Evolutionary conservation across 306 rosid species (phyloP), one percentile per base, ranked within the genome.

Genomic region (Malus fusca): DNA sequence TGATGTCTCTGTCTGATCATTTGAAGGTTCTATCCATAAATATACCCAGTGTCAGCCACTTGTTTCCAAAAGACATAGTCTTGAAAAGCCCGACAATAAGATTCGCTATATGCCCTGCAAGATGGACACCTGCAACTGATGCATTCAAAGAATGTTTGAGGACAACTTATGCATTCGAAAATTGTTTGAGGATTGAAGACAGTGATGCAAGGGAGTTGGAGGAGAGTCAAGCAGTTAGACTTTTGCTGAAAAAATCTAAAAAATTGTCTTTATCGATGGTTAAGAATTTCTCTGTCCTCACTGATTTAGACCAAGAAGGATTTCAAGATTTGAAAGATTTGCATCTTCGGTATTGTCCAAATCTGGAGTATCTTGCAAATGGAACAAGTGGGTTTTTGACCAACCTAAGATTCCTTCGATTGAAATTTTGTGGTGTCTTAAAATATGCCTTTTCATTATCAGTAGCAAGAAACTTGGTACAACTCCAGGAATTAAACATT

Each of bases 331-430:
- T 60, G 18, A 31, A 11, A 59, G 4, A 0, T 0, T 19, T 60
- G 13, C 0, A 2, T 0, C 0, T 9, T 2, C 0, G 0, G 0
- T 0, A 0, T 0, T 22, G 4, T 23, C 17, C 8, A 5, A 1
- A 4, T 14, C 12, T 0, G 14, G 33, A 60, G 30, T 60, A 60
- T 13, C 33, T 60, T 25, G 18, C 28, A 60, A 11, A 23, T 12
- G 65, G 33, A 25, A 12, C 33, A 25, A 12, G 8, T 60, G 26
- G 3, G 4, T 46, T 4, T 46, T 46, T 46, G 0, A 4, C 52
- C 0, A 46, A 46, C 19, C 30, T 60, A 4, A 60, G 65, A 12
- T 25, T 6, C 0, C 65, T 60, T 60, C 0, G 2, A 0, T 22
- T 60, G 15, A 0, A 0, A 3, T 1, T 0, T n/a, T 59, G 31